Conservation (phyloP, 2,329 filamentous ascomycete genomes). For the Neoarthrinium moseri region DNA sequence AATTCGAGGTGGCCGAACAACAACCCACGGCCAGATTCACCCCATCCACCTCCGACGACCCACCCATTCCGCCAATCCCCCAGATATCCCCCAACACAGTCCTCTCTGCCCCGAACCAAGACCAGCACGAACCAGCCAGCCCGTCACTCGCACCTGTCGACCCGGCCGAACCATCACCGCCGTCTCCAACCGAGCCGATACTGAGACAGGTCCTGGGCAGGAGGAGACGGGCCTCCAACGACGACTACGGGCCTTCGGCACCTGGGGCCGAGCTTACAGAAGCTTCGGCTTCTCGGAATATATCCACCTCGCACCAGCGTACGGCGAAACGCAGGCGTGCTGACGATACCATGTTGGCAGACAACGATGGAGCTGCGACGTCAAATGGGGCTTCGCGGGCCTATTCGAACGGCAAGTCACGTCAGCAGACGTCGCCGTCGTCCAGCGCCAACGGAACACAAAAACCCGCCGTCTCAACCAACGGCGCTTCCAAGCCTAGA, state of each 20-base stretch:
- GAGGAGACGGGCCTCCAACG: slow-evolving; percentile 48
- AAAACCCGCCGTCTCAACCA: slow-evolving; percentile 45
- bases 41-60: slow-evolving; percentile 67
- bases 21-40: slow-evolving; percentile 48
- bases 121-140: slow-evolving; percentile 16
- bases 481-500: slow-evolving; percentile 48
- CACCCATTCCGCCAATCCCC: slow-evolving; percentile 55
- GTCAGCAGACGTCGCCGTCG: slow-evolving; percentile 39
- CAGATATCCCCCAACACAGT: slow-evolving; percentile 46
- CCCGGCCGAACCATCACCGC: slow-evolving; percentile 16
- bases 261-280: slow-evolving; percentile 19
- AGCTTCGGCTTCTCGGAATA: slow-evolving; percentile 18
- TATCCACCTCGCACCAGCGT: slow-evolving; percentile 23
- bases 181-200: slow-evolving; percentile 16
- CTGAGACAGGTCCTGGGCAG: slow-evolving; percentile 49
- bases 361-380: slow-evolving; percentile 47
- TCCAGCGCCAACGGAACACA: slow-evolving; percentile 46
- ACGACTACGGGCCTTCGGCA: slow-evolving; percentile 28
- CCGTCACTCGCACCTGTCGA: slow-evolving; percentile 15
- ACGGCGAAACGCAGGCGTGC: slow-evolving; percentile 59
- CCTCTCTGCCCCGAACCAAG: slow-evolving; percentile 41
- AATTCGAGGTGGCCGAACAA: slow-evolving; percentile 74
- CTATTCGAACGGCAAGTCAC: slow-evolving; percentile 56
- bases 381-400: slow-evolving; percentile 54
- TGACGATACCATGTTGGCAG: slow-evolving; percentile 61